phyloP scores from a whole-genome alignment of 1,284 basidiomycete genomes.

The Stygiomarasmius scandens region DNA sequence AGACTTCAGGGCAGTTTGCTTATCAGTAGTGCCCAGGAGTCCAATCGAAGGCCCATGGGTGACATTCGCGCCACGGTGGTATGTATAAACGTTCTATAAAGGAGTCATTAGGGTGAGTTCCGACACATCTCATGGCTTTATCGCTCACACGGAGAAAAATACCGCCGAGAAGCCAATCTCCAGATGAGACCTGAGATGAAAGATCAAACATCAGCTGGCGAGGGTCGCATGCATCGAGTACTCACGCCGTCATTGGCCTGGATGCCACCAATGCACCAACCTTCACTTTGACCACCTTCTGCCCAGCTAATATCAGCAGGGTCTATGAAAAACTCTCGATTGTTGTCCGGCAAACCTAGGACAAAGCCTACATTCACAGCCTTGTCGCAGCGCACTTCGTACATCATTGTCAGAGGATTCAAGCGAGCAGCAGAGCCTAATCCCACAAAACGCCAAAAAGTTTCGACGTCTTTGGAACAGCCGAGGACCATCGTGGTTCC shows the following conservation, averaged over 20 bases:
- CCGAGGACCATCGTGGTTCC: constrained; percentile 62
- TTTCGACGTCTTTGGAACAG: constrained; percentile 50
- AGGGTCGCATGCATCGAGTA: neutral
- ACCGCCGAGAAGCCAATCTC: constrained; percentile 65
- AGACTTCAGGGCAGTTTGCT: constrained; percentile 35
- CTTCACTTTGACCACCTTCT: constrained; percentile 38
- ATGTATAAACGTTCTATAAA: neutral
- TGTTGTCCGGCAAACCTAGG: constrained; percentile 42
- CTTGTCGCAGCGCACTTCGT: constrained; percentile 56
- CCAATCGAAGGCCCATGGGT: constrained; percentile 48
- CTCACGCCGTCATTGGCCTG: constrained; percentile 56
- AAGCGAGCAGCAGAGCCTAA: constrained; percentile 45
- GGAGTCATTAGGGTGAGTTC: too few species aligned
- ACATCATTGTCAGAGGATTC: constrained; percentile 38
- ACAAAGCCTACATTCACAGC: constrained; percentile 48
- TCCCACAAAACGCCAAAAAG: constrained; percentile 44
- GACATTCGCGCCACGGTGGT: constrained; percentile 33
- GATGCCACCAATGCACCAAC: constrained; percentile 62
- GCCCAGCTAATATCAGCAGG: constrained; percentile 58
- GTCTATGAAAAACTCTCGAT: constrained; percentile 48
- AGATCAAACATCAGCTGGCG: neutral
- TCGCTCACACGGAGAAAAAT: constrained; percentile 54
- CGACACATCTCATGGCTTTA: too few species aligned
- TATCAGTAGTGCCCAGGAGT: constrained; percentile 49
- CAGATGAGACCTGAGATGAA: constrained; percentile 49